These are phyloP conservation scores for Dryadomyces sulphureus DNA, from an alignment of 2,329 filamentous ascomycete species.

Conservation along the genomic window DNA sequence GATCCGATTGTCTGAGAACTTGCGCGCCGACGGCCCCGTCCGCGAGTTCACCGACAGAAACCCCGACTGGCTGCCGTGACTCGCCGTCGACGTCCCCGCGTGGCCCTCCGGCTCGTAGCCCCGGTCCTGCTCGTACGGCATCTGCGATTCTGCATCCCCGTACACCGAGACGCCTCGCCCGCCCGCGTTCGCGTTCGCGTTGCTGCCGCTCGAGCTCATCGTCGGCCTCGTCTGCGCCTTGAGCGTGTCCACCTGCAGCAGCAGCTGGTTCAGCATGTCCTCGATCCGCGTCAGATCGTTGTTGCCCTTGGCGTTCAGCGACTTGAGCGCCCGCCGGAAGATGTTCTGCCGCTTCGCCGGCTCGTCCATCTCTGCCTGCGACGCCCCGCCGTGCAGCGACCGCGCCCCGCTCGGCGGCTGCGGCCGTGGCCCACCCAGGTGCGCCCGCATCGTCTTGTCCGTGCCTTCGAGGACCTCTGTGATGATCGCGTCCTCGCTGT, in stretches of 20 bases:
- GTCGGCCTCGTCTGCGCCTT: constrained; percentile 42
- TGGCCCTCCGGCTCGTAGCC: constrained; percentile 77
- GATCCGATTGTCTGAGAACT: constrained; percentile 63
- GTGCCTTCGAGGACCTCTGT: constrained; percentile 77
- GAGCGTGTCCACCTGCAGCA: constrained; percentile 79
- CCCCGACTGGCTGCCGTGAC: constrained; percentile 59
- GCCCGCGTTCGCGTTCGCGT: constrained; percentile 18
- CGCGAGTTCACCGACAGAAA: constrained; percentile 49
- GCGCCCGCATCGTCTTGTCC: constrained; percentile 67
- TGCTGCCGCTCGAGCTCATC: constrained; percentile 7
- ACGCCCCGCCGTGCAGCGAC: constrained; percentile 37
- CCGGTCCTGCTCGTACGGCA: constrained; percentile 51
- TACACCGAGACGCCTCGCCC: constrained; percentile 44
- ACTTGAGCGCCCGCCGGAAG: constrained; percentile 88
- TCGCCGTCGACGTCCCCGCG: constrained; percentile 60
- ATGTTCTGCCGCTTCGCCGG: constrained; percentile 77
- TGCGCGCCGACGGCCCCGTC: constrained; percentile 25
- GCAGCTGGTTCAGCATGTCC: constrained; percentile 79
- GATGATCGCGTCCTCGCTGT: constrained; percentile 82
- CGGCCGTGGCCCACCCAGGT: constrained; percentile 74
- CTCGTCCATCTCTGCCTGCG: constrained; percentile 43
- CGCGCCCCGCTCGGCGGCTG: constrained; percentile 51
- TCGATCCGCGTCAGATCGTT: constrained; percentile 82
- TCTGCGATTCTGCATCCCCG: constrained; percentile 50
- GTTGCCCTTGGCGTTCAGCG: constrained; percentile 72